Evolutionary conservation across 371 early-diverging fungal genomes (phyloP), one percentile per base, ranked within the genome.

Genomic region (Rhizoclosmatium hyalinum): DNA sequence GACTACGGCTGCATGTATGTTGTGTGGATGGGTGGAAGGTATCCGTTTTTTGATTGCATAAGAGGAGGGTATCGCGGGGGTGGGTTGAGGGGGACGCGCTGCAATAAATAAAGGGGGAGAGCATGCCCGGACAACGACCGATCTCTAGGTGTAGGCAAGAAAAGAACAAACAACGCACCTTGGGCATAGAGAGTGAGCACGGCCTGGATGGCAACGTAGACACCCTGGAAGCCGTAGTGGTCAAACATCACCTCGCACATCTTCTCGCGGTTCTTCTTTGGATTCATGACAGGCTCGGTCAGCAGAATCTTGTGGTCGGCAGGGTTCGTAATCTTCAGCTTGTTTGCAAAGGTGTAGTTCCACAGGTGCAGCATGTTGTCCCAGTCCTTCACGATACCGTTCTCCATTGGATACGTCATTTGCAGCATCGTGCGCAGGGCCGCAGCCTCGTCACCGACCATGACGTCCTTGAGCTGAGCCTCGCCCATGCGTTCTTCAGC

Each of bases 381-480:
- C 98, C 98, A 98, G 87, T 96, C 95, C 76, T 92, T 87, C 66
- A 98, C 92, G 69, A 98, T 94, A n/a, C 99, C 99, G 87, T 98
- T 97, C 82, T 97, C 96, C 94, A 98, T 75, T 6, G 99, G 99
- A 79, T 98, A 97, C 21, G 94, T 91, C 93, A 98, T 94, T 82
- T 96, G 93, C 47, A 98, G 88, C 77, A 92, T 92, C 68, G 92
- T 88, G 21, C 98, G 91, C 39, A 94, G 81, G 44, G 90, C 92
- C 21, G 96, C 93, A 32, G 98, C 99, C 81, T 98, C 98, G 74
- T 95, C 96, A 32, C 99, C 99, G 55, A 98, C 94, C 93, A 97
- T 97, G 78, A 98, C 94, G 80, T 98, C 98, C 80, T 94, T 94
- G 58, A 95, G 88, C 73, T 81, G 75, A 41, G 83, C 71, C 68